A percentile compares a stretch with the other conserved stretches of the same genome.
Conservation (phyloP, 768 basidiomycete genomes). For the Suillus subaureus region DNA sequence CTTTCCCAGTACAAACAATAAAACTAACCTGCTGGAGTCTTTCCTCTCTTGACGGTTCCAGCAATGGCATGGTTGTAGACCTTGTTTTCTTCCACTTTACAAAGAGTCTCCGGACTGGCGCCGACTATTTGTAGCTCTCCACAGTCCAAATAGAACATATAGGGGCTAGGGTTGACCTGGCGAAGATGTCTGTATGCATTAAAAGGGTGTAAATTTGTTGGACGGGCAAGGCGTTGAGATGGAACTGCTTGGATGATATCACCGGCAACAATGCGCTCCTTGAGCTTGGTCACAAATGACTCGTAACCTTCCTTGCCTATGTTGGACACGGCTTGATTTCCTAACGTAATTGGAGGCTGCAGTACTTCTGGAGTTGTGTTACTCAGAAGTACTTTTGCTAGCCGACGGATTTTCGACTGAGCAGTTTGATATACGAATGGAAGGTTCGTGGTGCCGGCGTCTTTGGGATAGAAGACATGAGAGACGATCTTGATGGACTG, state of each 20-base stretch:
- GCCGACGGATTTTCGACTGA: constrained; percentile 74
- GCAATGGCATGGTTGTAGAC: constrained; percentile 99
- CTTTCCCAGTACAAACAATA: constrained; percentile 8
- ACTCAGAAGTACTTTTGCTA: constrained; percentile 70
- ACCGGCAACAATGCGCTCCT: constrained; percentile 92
- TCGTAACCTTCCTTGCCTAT: constrained; percentile 95
- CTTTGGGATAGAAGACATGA: constrained; percentile 85
- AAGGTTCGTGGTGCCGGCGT: constrained; percentile 66
- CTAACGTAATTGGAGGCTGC: constrained; percentile 66
- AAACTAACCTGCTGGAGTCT: constrained; percentile 76
- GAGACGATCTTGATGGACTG: constrained; percentile 95
- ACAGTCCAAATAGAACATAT: constrained; percentile 98
- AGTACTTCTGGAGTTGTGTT: constrained; percentile 60
- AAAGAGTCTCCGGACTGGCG: constrained; percentile 95
- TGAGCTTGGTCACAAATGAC: constrained; percentile 85
- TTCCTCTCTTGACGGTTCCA: constrained; percentile 88
- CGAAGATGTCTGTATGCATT: constrained; percentile 95
- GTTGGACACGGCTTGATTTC: constrained; percentile 76
- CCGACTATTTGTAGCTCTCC: constrained; percentile 95
- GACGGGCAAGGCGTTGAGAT: constrained; percentile 84
- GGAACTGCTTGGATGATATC: constrained; percentile 99
- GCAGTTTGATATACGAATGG: constrained; percentile 89
- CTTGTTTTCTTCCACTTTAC: constrained; percentile 89
- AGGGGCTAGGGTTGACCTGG: constrained; percentile 95
- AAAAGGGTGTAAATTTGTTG: constrained; percentile 91